A percentile compares a stretch with the other conserved stretches of the same genome.
phyloP scores from a whole-genome alignment of 345 rosid genomes.

The Bruguiera parviflora region DNA sequence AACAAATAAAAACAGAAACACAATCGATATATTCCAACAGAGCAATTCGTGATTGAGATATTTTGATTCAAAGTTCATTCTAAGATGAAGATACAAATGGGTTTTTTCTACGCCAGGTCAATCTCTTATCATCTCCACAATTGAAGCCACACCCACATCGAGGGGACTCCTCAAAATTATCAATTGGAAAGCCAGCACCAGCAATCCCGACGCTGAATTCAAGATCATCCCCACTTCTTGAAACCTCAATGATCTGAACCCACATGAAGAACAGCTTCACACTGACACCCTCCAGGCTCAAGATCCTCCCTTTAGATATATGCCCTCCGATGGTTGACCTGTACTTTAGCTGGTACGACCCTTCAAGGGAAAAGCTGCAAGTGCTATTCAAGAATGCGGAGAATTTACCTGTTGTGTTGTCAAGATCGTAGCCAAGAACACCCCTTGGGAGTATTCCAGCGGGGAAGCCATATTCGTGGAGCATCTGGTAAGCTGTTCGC shows the following conservation, averaged over 20 bases:
- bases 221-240: slow-evolving; percentile 44
- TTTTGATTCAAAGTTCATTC: slow-evolving; percentile 9
- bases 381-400: slow-evolving; percentile 41
- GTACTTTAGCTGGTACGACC: slow-evolving; percentile 55
- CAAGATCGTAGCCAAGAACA: slow-evolving; percentile 45
- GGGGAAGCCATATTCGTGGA: slow-evolving; percentile 45
- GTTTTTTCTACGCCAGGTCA: slow-evolving; percentile 22
- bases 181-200: slow-evolving; percentile 56
- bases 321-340: slow-evolving; percentile 43
- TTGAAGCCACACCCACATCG: slow-evolving; percentile 87
- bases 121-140: slow-evolving; percentile 32
- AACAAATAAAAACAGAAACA: slow-evolving; percentile 6
- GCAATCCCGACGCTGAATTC: slow-evolving; percentile 62
- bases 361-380: slow-evolving; percentile 40
- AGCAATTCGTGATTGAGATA: not conserved
- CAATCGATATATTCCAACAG: not conserved
- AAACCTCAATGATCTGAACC: slow-evolving; percentile 62
- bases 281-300: slow-evolving; percentile 50
- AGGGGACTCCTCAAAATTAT: slow-evolving; percentile 66
- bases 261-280: slow-evolving; percentile 57
- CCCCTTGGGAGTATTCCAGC: slow-evolving; percentile 58
- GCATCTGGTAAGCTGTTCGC: slow-evolving; percentile 45
- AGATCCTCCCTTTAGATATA: slow-evolving; percentile 42
- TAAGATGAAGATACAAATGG: slow-evolving; percentile 41
- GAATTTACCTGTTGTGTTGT: slow-evolving; percentile 44